Evolutionary conservation across 108 stramenopile genomes (phyloP).

Genomic region (Fistulifera pelliculosa): DNA sequence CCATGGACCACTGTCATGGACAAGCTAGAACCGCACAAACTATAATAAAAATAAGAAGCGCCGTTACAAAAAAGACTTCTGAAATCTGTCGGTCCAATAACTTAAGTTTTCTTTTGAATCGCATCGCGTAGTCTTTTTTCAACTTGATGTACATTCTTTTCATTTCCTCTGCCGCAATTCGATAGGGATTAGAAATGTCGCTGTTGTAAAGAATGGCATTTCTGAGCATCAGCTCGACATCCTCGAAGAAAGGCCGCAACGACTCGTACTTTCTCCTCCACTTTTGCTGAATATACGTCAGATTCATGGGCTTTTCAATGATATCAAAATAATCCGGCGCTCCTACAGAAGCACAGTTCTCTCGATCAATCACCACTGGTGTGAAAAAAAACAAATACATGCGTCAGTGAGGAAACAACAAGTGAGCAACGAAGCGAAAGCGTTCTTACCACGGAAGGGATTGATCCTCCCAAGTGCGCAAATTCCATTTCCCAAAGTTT

Average conservation of each 20-base stretch:
- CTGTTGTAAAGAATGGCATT: slow-evolving; percentile 67
- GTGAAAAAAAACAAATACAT: too few relatives aligned
- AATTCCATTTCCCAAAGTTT: slow-evolving; percentile 76
- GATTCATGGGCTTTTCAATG: slow-evolving; percentile 65
- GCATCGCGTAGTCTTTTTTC: not conserved
- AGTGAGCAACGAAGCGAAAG: too few relatives aligned
- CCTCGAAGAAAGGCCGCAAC: slow-evolving; percentile 56
- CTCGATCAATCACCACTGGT: slow-evolving; percentile 67
- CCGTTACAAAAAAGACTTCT: too few relatives aligned
- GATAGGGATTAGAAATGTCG: slow-evolving; percentile 60
- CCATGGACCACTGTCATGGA: too few relatives aligned
- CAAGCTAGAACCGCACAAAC: too few relatives aligned
- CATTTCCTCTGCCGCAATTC: slow-evolving; percentile 66
- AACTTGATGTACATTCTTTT: slow-evolving; percentile 29
- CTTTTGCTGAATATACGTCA: slow-evolving; percentile 72
- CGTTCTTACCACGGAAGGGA: slow-evolving; percentile 80
- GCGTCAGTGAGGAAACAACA: too few relatives aligned
- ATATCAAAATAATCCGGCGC: slow-evolving; percentile 70
- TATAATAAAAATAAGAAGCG: too few relatives aligned
- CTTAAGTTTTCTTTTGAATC: too few relatives aligned
- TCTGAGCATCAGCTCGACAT: slow-evolving; percentile 63
- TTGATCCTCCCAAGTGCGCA: slow-evolving; percentile 50
- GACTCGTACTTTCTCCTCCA: slow-evolving; percentile 51
- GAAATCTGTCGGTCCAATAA: too few relatives aligned
- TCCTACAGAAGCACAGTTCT: slow-evolving; percentile 60